Evolutionary conservation across 2,329 filamentous ascomycete genomes (phyloP).

Genomic region (Colletotrichum tropicale): DNA sequence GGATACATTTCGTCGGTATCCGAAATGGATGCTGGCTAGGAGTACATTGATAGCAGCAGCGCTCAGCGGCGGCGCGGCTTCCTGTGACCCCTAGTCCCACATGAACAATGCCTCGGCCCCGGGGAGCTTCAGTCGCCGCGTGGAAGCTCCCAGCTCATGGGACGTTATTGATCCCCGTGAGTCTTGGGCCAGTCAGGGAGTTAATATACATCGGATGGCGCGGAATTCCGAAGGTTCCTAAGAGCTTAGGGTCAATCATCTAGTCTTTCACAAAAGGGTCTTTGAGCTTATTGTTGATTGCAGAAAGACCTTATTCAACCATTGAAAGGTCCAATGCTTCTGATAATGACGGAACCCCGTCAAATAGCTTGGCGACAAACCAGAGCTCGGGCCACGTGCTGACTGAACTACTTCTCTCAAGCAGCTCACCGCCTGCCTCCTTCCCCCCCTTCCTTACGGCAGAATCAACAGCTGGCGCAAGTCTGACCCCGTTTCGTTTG

Average conservation of each 20-base stretch:
- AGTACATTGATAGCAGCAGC: neutral
- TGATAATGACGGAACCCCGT: neutral
- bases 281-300: neutral
- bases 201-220: neutral
- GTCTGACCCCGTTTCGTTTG: neutral
- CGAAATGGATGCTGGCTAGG: too few relatives aligned
- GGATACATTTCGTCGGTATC: neutral
- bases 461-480: conserved; percentile 12
- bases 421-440: neutral
- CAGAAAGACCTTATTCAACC: neutral
- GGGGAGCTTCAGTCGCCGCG: neutral
- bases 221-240: neutral
- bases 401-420: neutral
- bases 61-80: neutral
- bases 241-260: too few relatives aligned
- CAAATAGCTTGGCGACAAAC: neutral
- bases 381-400: neutral
- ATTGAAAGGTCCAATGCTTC: neutral
- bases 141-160: neutral
- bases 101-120: conserved; percentile 4
- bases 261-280: neutral
- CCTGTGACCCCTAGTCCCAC: neutral
- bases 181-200: too few relatives aligned
- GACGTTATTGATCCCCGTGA: neutral
- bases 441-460: neutral